phyloP scores from a whole-genome alignment of 2,329 filamentous ascomycete species.

The Aureobasidium sp. region DNA sequence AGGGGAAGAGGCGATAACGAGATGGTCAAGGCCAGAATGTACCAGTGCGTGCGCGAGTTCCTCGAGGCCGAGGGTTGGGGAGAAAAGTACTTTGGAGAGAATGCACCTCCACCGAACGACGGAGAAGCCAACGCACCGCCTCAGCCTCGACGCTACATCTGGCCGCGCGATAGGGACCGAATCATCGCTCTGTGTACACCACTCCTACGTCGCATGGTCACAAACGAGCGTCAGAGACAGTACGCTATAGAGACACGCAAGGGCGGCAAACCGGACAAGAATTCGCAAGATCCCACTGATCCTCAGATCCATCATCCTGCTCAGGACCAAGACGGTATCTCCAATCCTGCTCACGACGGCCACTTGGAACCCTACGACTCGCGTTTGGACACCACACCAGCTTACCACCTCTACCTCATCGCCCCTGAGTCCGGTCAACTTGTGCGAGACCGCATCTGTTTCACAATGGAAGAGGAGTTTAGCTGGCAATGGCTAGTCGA shows the following conservation, averaged over 20 bases:
- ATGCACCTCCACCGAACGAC: slow-evolving; percentile 21
- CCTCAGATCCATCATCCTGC: background rate
- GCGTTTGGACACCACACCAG: background rate
- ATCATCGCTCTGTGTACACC: slow-evolving; percentile 52
- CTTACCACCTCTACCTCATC: slow-evolving; percentile 10
- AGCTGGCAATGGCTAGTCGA: slow-evolving; percentile 6
- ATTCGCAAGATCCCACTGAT: background rate
- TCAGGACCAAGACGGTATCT: background rate
- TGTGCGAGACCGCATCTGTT: slow-evolving; percentile 8
- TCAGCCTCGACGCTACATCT: slow-evolving; percentile 35
- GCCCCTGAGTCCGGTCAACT: background rate
- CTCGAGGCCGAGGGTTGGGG: slow-evolving; percentile 36
- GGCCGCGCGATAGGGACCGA: slow-evolving; percentile 47
- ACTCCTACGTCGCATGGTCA: slow-evolving; percentile 50
- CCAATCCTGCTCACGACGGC: background rate
- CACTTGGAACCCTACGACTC: background rate
- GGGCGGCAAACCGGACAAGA: slow-evolving; percentile 19
- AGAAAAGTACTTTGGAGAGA: slow-evolving; percentile 37
- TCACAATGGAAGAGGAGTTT: background rate
- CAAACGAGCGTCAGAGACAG: slow-evolving; percentile 50
- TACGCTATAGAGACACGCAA: slow-evolving; percentile 51
- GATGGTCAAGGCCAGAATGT: slow-evolving; percentile 48
- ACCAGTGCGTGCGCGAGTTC: slow-evolving; percentile 49
- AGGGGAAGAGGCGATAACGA: slow-evolving; percentile 40
- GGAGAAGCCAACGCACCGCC: slow-evolving; percentile 12